Percentiles rank a stretch among this genome's conserved stretches.
phyloP scores from a whole-genome alignment of 2,329 filamentous ascomycete genomes.

The Pezicula radicicola region DNA sequence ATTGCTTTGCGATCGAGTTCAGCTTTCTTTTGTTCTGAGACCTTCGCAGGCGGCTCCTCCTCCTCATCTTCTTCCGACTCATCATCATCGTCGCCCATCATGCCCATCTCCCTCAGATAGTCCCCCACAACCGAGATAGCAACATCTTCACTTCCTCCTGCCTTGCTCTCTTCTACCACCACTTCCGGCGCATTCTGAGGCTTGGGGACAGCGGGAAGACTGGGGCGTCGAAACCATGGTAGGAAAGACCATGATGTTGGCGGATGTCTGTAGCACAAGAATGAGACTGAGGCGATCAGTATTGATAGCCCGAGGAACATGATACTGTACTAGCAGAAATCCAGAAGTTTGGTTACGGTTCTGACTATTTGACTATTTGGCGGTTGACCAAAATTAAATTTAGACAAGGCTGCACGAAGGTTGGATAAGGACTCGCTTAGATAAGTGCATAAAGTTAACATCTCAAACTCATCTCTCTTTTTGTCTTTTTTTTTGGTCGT shows the following conservation, averaged over 20 bases:
- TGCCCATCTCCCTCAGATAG: background rate
- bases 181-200: constrained; percentile 6
- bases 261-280: constrained; percentile 51
- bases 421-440: background rate
- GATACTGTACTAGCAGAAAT: constrained; percentile 3
- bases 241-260: constrained; percentile 44
- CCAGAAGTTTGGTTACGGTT: constrained; percentile 38
- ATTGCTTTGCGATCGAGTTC: constrained; percentile 32
- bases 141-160: background rate
- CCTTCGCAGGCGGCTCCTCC: background rate
- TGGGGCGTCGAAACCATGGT: constrained; percentile 21
- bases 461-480: too few species aligned
- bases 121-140: background rate
- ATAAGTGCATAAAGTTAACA: too few species aligned
- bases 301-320: constrained; percentile 55
- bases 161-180: background rate
- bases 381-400: background rate
- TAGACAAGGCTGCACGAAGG: background rate
- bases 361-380: background rate
- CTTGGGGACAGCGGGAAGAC: constrained; percentile 4
- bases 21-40: constrained; percentile 2
- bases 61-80: background rate
- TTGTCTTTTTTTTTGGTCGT: too few species aligned
- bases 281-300: constrained; percentile 57
- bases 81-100: background rate